A percentile compares a stretch with the other conserved stretches of the same genome.
phyloP scores from a whole-genome alignment of 257 asterid species.

The Verbascum thapsus region DNA sequence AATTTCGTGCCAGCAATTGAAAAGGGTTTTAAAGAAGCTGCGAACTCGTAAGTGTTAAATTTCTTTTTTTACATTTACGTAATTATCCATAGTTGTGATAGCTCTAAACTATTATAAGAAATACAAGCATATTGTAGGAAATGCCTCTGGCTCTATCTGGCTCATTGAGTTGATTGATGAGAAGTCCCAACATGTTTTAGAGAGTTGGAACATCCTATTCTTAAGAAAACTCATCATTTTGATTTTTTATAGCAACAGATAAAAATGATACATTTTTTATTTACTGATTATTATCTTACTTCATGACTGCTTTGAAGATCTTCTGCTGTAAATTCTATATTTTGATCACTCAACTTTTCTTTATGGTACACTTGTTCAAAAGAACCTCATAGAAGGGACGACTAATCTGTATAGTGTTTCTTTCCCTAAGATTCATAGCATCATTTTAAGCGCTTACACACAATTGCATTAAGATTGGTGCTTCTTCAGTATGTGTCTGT shows the following conservation, averaged over 20 bases:
- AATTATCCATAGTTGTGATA: constrained; percentile 10
- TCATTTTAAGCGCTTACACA: neutral
- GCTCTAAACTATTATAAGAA: constrained; percentile 12
- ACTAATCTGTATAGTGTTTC: neutral
- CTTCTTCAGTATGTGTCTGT: neutral
- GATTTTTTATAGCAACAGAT: no score
- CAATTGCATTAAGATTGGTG: neutral
- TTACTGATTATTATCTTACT: neutral
- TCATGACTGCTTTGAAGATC: constrained; percentile 4
- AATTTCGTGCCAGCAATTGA: constrained; percentile 94
- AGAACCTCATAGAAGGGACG: constrained; percentile 3
- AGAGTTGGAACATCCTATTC: neutral
- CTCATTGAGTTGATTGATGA: constrained; percentile 5
- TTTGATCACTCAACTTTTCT: neutral
- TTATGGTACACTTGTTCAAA: neutral
- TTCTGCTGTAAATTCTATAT: constrained; percentile 6
- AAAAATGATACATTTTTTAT: no score
- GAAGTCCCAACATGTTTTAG: neutral
- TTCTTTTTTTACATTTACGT: neutral
- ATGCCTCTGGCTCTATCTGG: constrained; percentile 14
- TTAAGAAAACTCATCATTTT: neutral
- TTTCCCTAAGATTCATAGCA: neutral
- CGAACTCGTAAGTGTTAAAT: constrained; percentile 78
- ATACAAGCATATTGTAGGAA: neutral
- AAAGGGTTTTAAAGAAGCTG: constrained; percentile 97